These are phyloP conservation scores for Stellera chamaejasme DNA, from an alignment of 345 rosid genomes.

Conservation along the genomic window DNA sequence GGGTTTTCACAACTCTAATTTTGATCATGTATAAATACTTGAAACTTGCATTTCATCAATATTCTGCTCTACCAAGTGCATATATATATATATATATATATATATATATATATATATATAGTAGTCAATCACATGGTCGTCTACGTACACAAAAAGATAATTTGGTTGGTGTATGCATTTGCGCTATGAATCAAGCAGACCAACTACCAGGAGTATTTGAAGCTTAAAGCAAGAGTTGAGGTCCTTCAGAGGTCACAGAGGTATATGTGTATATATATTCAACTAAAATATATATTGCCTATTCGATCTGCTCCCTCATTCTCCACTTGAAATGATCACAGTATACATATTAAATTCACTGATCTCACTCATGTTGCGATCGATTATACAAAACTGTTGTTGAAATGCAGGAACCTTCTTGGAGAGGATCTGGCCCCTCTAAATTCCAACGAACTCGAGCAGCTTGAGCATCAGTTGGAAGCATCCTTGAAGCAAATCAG, in stretches of 20 bases:
- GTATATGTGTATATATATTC: slow-evolving; percentile 13
- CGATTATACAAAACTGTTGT: background rate
- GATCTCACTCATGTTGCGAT: background rate
- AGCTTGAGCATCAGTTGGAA: slow-evolving; percentile 69
- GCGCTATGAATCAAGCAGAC: slow-evolving; percentile 15
- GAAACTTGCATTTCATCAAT: background rate
- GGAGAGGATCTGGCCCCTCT: slow-evolving; percentile 74
- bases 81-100: too few relatives aligned
- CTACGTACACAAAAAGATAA: too few relatives aligned
- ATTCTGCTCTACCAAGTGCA: too few relatives aligned
- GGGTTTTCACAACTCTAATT: too few relatives aligned
- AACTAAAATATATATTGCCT: background rate
- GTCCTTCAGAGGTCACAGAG: slow-evolving; percentile 48
- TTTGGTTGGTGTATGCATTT: background rate
- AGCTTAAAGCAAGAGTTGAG: slow-evolving; percentile 46
- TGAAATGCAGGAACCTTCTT: slow-evolving; percentile 56
- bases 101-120: too few relatives aligned
- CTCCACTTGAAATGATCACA: background rate
- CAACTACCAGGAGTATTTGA: slow-evolving; percentile 51
- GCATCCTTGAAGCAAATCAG: slow-evolving; percentile 67
- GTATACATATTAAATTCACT: background rate
- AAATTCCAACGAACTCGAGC: slow-evolving; percentile 58
- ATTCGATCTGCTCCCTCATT: background rate
- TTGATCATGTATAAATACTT: too few relatives aligned
- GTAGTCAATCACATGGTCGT: too few relatives aligned